Percentiles rank a stretch among this genome's conserved stretches.
Conservation (phyloP, 345 rosid genomes). For the Citrus inodora region DNA sequence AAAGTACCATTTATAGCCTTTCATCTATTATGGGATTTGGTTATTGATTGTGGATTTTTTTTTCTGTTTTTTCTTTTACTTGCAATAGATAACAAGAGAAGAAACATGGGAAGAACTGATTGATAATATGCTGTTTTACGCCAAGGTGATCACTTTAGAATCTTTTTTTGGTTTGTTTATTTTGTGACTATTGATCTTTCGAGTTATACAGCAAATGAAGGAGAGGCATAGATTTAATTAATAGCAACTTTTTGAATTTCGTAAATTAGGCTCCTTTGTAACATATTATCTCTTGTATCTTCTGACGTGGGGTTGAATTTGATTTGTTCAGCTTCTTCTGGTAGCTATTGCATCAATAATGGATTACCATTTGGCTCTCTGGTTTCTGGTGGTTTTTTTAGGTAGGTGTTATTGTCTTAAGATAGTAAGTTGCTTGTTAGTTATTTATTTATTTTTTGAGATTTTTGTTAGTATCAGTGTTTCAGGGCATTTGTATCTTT, state of each 20-base stretch:
- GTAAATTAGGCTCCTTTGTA: not conserved
- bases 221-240: not conserved
- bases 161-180: not conserved
- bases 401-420: slow-evolving; percentile 32
- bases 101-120: slow-evolving; percentile 83
- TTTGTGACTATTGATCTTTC: not conserved
- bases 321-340: slow-evolving; percentile 60
- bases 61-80: not conserved
- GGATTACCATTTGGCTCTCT: slow-evolving; percentile 74
- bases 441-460: not conserved
- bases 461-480: not conserved
- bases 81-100: slow-evolving; percentile 53
- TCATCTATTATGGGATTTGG: not conserved
- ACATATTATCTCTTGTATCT: not conserved
- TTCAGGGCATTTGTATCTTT: not conserved
- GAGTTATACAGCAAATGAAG: not conserved
- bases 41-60: not conserved
- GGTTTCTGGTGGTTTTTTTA: slow-evolving; percentile 59
- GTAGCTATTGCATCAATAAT: slow-evolving; percentile 51
- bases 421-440: not conserved
- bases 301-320: slow-evolving; percentile 12
- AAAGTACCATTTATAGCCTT: not conserved
- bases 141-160: slow-evolving; percentile 45
- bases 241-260: not conserved
- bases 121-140: slow-evolving; percentile 59